Conservation (phyloP, 768 basidiomycete genomes). For the Suillus ampliporus region DNA sequence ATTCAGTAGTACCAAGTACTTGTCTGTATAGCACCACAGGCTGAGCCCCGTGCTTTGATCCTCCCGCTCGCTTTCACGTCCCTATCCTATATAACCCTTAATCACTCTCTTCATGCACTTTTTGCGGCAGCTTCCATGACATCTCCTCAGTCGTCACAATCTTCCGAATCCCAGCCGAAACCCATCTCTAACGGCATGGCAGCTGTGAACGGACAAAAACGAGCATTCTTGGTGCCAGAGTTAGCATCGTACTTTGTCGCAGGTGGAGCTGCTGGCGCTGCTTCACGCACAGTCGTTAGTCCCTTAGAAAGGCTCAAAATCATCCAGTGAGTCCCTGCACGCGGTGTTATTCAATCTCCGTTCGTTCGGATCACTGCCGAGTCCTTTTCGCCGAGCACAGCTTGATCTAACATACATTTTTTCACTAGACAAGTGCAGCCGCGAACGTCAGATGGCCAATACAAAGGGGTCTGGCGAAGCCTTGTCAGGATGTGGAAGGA, state of each 20-base stretch:
- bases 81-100: constrained; percentile 13
- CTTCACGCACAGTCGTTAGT: constrained; percentile 89
- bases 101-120: constrained; percentile 15
- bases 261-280: constrained; percentile 60
- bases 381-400: constrained; percentile 9
- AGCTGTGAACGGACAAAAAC: constrained; percentile 28
- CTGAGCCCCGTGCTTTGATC: constrained; percentile 12
- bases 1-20: not conserved
- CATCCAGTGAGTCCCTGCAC: constrained; percentile 73
- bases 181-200: constrained; percentile 26
- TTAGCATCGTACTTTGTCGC: constrained; percentile 57
- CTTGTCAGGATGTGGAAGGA: constrained; percentile 88
- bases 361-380: not conserved
- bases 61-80: constrained; percentile 9
- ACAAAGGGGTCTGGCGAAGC: constrained; percentile 85
- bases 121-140: constrained; percentile 9
- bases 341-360: constrained; percentile 2
- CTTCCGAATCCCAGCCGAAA: constrained; percentile 11
- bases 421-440: constrained; percentile 86
- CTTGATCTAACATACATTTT: constrained; percentile 11
- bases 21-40: not conserved
- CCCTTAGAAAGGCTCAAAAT: constrained; percentile 95
- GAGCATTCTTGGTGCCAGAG: constrained; percentile 37
- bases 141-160: constrained; percentile 15
- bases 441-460: constrained; percentile 62